These are phyloP conservation scores for Globisporangium heterothallicum DNA, from an alignment of 352 stramenopile species.

Conservation along the genomic window DNA sequence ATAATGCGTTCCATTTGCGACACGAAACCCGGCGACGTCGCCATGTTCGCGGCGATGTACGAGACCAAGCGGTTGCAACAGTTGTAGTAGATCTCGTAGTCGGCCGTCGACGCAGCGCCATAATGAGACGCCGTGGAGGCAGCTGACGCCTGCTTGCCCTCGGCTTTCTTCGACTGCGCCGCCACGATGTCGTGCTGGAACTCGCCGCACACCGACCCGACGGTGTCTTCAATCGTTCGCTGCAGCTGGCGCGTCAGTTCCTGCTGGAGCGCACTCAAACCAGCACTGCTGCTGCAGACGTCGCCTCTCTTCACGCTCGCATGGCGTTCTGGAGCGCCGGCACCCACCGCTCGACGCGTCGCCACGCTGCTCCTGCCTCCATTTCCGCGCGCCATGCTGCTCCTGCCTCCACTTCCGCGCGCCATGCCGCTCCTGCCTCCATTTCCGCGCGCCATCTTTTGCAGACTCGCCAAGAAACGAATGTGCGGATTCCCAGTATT, in stretches of 20 bases:
- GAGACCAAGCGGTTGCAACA: slow-evolving; percentile 51
- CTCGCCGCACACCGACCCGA: slow-evolving; percentile 42
- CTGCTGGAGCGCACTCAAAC: slow-evolving; percentile 21
- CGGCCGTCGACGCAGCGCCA: slow-evolving; percentile 15
- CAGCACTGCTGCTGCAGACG: not conserved
- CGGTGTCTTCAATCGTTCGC: slow-evolving; percentile 39
- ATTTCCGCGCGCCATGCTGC: no score
- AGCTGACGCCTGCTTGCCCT: slow-evolving; percentile 11
- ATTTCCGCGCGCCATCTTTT: no score
- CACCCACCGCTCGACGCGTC: no score
- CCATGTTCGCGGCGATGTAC: slow-evolving; percentile 65
- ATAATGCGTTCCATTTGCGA: slow-evolving; percentile 74
- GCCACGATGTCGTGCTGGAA: slow-evolving; percentile 20
- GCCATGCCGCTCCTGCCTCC: no score
- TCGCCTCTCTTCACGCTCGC: slow-evolving; percentile 4
- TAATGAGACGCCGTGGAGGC: slow-evolving; percentile 9
- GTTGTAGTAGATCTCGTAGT: slow-evolving; percentile 56
- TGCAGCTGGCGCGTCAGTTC: slow-evolving; percentile 38
- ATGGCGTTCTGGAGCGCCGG: no score
- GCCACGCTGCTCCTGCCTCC: no score
- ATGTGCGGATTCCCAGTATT: no score
- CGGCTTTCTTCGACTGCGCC: not conserved
- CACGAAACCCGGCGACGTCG: slow-evolving; percentile 41
- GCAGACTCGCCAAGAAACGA: no score
- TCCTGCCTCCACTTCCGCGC: no score